A percentile compares a stretch with the other conserved stretches of the same genome.
phyloP scores from a whole-genome alignment of 306 rosid species.

The Macrotyloma uniflorum region DNA sequence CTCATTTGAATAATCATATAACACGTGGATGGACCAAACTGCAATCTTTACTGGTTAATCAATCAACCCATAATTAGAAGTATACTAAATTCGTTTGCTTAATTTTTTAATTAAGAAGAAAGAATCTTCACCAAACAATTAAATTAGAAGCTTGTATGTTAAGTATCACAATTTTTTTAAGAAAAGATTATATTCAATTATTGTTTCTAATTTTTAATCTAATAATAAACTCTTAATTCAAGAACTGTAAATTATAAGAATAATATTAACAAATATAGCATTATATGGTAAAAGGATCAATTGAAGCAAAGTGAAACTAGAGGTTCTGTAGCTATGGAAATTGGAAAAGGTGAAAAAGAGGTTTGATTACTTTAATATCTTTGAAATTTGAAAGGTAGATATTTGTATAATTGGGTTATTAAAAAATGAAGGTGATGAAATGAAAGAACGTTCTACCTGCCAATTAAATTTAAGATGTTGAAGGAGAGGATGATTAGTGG shows the following conservation, averaged over 20 bases:
- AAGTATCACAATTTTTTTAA: too few relatives aligned
- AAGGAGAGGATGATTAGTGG: too few relatives aligned
- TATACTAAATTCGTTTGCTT: background rate
- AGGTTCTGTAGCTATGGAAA: background rate
- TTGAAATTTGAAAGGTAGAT: background rate
- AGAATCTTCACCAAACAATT: background rate
- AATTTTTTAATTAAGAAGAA: background rate
- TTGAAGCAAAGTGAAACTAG: constrained; percentile 1
- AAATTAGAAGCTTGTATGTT: too few relatives aligned
- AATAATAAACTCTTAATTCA: too few relatives aligned
- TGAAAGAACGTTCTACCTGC: constrained; percentile 22
- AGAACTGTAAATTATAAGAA: too few relatives aligned
- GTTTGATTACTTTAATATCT: background rate
- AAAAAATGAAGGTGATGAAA: constrained; percentile 15
- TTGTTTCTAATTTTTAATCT: too few relatives aligned
- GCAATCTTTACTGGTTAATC: constrained; percentile 22
- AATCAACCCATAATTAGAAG: background rate
- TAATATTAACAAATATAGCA: too few relatives aligned
- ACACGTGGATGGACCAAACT: constrained; percentile 28
- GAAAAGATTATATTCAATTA: too few relatives aligned
- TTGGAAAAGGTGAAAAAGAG: background rate
- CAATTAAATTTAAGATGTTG: constrained; percentile 12
- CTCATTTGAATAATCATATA: background rate
- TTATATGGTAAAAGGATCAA: background rate
- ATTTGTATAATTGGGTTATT: constrained; percentile 11